Conservation (phyloP, 768 basidiomycete genomes). For the Clavaria fumosa region DNA sequence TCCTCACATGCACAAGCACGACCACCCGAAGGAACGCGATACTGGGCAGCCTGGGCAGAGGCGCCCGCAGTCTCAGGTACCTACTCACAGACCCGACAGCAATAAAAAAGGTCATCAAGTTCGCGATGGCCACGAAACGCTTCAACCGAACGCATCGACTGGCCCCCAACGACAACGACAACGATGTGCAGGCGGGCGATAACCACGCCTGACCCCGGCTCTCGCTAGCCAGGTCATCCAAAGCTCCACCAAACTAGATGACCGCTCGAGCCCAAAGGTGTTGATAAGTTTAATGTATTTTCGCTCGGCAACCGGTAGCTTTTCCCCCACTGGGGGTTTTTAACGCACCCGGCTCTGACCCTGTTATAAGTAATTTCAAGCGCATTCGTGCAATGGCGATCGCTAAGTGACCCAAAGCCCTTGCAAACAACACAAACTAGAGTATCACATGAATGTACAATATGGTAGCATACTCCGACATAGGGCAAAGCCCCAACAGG, state of each 20-base stretch:
- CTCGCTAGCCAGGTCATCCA: no score
- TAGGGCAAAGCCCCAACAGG: conserved; percentile 2
- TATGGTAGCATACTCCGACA: neutral
- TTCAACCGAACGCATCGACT: neutral
- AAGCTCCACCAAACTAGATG: no score
- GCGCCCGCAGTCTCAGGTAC: neutral
- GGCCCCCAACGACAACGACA: neutral
- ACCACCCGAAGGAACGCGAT: neutral
- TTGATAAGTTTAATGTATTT: no score
- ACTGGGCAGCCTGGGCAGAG: no score
- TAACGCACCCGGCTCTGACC: neutral
- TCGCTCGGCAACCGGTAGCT: neutral
- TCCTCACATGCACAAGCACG: neutral
- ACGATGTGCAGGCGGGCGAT: no score
- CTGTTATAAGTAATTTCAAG: neutral
- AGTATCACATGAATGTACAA: neutral
- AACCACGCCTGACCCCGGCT: no score
- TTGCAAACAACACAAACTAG: neutral
- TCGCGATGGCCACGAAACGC: no score
- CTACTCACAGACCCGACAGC: neutral
- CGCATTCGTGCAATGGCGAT: neutral
- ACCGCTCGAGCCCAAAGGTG: no score
- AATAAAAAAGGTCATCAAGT: no score
- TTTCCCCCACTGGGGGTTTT: neutral
- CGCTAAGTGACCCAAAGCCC: neutral